These are phyloP conservation scores for Epichloe coenophiala DNA, from an alignment of 2,329 filamentous ascomycete species.

Conservation along the genomic window DNA sequence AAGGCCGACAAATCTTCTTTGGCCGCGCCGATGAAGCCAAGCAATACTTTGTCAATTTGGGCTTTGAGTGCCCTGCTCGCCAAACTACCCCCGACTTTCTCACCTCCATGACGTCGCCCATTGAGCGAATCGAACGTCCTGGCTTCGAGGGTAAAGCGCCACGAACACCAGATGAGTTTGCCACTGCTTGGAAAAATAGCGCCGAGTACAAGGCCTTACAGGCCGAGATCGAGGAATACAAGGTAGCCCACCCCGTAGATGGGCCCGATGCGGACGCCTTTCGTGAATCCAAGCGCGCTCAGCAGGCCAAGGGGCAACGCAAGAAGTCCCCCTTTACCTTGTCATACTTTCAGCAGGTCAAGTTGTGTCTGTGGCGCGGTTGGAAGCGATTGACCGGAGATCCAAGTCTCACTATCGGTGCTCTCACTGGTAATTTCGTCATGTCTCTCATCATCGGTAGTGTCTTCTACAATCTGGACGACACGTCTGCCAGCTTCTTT, in stretches of 20 bases:
- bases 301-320: conserved; percentile 46
- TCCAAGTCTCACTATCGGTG: conserved; percentile 56
- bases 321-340: conserved; percentile 65
- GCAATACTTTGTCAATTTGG: conserved; percentile 52
- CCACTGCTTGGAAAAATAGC: conserved; percentile 42
- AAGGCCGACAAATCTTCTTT: conserved; percentile 49
- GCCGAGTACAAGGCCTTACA: conserved; percentile 36
- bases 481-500: conserved; percentile 60
- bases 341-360: conserved; percentile 61
- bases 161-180: conserved; percentile 49
- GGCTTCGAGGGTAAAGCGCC: conserved; percentile 44
- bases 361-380: conserved; percentile 69
- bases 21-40: conserved; percentile 46
- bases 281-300: conserved; percentile 37
- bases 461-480: conserved; percentile 65
- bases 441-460: conserved; percentile 68
- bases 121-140: conserved; percentile 40
- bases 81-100: conserved; percentile 58
- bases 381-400: conserved; percentile 67
- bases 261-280: conserved; percentile 44
- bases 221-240: conserved; percentile 42
- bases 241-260: conserved; percentile 36
- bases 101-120: conserved; percentile 52
- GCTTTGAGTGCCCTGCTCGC: conserved; percentile 52
- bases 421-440: conserved; percentile 56